Base-by-base conservation (phyloP, 2,329 filamentous ascomycete species). In the Raffaelea albimanens region DNA sequence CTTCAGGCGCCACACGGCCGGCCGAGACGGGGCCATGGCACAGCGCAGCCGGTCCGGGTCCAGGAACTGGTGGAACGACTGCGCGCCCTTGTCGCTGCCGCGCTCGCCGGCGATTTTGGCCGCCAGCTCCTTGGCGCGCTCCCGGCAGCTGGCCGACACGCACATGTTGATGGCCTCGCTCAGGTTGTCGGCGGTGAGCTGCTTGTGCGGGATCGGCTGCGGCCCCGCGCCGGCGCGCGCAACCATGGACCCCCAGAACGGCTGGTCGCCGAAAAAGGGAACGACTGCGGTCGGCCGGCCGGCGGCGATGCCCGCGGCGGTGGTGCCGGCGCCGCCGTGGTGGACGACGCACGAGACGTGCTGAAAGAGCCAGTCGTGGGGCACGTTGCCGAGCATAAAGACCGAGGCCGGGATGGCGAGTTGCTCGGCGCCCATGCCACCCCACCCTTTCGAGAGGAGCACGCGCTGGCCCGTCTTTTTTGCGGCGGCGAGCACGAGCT, bases 281-380 rank as follows among this genome's bases (percentile, higher is more conserved):
- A 95, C 81, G 3, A 95, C 75, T 2, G 93, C 77, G 0, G 88
- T 95, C 2, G 88, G 88, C 46, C 82, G 82, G 21, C 87, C 88
- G 1, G 82, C 78, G 18, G 83, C 78, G 51, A 95, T 86, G n/a
- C 88, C 88, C 1, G 87, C 86, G 1, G 88, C 87, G 2, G 87
- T 94, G 3, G 88, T 95, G 18, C 88, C 88, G 9, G 88, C 88
- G 49, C 89, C 88, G 20, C 88, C 89, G 53, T 95, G 88, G 59
- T 95, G 89, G 5, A 93, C 84, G 1, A 95, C 88, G 40, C 80
- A 83, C 1, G 85, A 84, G 1, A 94, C 87, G 34, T 76, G 81
- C 53, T 87, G 73, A 63, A 95, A 95, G 0, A 95, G 67, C 88
- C 88, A 95, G 64, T 95, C 89, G 53, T 95, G 89, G 1, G 88